Evolutionary conservation across 2,329 filamentous ascomycete genomes (phyloP).

Genomic region (Davidsoniella eucalypti): DNA sequence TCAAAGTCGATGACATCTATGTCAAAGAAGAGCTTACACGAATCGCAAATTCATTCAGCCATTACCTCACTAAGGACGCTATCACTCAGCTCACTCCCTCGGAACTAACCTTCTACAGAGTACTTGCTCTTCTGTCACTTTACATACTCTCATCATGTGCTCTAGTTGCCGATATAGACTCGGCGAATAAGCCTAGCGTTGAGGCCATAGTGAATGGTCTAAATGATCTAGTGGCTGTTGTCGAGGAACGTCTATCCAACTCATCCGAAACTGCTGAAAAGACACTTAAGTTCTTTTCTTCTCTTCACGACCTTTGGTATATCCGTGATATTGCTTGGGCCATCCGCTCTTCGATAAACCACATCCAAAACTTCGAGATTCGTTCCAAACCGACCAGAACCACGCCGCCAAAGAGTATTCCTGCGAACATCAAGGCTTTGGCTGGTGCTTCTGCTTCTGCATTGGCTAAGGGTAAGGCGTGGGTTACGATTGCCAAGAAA

Average conservation of each 20-base stretch:
- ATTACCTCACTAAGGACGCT: conserved; percentile 20
- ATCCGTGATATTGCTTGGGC: conserved; percentile 24
- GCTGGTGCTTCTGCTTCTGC: conserved; percentile 18
- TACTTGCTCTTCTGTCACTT: conserved; percentile 25
- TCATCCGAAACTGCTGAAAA: conserved; percentile 1
- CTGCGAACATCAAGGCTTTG: conserved; percentile 21
- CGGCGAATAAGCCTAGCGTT: conserved; percentile 1
- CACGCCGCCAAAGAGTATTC: conserved; percentile 2
- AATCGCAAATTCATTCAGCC: conserved; percentile 27
- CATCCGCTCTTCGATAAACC: conserved; percentile 19
- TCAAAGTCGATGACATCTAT: conserved; percentile 27
- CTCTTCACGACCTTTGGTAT: conserved; percentile 22
- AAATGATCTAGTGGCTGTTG: conserved; percentile 5
- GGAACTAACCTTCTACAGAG: conserved; percentile 29
- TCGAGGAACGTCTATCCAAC: conserved; percentile 4
- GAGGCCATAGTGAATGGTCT: conserved; percentile 8
- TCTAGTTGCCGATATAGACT: background rate
- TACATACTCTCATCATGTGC: conserved; percentile 11
- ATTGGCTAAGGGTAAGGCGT: conserved; percentile 20
- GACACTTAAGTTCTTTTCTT: conserved; percentile 13
- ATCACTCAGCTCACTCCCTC: conserved; percentile 22
- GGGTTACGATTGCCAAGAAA: conserved; percentile 19
- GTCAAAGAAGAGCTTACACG: conserved; percentile 26
- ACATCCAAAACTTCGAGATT: conserved; percentile 23
- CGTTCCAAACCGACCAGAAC: conserved; percentile 23